These are phyloP conservation scores for Boletus reticulatus DNA, from an alignment of 768 basidiomycete species.

Conservation along the genomic window DNA sequence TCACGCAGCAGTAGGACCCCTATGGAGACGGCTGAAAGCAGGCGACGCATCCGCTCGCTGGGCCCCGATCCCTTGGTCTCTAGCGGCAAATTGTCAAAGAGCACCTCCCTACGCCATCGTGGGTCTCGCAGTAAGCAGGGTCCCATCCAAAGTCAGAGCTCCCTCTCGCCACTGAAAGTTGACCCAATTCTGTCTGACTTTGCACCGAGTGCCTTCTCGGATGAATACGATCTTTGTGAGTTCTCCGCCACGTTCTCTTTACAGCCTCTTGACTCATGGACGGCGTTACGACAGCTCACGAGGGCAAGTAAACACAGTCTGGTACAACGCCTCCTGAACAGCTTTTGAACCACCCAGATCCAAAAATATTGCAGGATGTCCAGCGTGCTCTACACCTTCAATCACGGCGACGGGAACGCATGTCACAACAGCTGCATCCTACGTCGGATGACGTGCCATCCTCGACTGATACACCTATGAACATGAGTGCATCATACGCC, in stretches of 20 bases:
- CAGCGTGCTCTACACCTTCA: slow-evolving; percentile 73
- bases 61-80: slow-evolving; percentile 18
- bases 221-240: slow-evolving; percentile 79
- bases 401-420: slow-evolving; percentile 69
- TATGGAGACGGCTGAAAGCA: slow-evolving; percentile 11
- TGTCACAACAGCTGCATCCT: slow-evolving; percentile 23
- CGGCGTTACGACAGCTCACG: slow-evolving; percentile 50
- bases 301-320: slow-evolving; percentile 49
- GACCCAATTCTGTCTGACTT: slow-evolving; percentile 33
- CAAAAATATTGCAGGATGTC: slow-evolving; percentile 77
- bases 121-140: slow-evolving; percentile 22
- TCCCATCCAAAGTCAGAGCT: slow-evolving; percentile 11
- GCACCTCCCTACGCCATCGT: slow-evolving; percentile 9
- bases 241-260: slow-evolving; percentile 13
- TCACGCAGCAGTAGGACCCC: slow-evolving; percentile 11
- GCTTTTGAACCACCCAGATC: slow-evolving; percentile 46
- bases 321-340: slow-evolving; percentile 9
- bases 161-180: slow-evolving; percentile 22
- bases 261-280: slow-evolving; percentile 11
- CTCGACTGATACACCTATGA: slow-evolving; percentile 26
- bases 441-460: slow-evolving; percentile 20
- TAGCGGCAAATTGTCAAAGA: slow-evolving; percentile 13
- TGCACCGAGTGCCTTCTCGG: slow-evolving; percentile 52
- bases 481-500: slow-evolving; percentile 28
- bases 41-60: slow-evolving; percentile 22